These are phyloP conservation scores for Phytophthora tentaculata DNA, from an alignment of 352 stramenopile species.

Conservation along the genomic window DNA sequence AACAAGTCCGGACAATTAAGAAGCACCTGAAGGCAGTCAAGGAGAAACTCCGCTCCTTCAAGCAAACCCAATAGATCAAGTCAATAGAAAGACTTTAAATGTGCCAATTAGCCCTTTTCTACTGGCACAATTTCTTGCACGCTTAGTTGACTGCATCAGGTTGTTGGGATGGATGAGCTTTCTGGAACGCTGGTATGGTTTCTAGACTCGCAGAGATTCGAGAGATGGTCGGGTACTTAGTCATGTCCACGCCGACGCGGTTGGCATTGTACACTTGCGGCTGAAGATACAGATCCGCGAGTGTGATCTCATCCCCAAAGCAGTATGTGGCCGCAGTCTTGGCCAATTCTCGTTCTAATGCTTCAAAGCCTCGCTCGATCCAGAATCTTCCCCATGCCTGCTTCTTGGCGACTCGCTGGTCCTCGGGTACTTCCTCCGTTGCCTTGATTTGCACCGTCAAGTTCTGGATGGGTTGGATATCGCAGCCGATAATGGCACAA, in stretches of 20 bases:
- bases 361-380: slow-evolving; percentile 85
- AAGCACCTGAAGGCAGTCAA: slow-evolving; percentile 55
- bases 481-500: slow-evolving; percentile 90
- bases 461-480: slow-evolving; percentile 94
- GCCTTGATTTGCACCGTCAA: slow-evolving; percentile 68
- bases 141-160: slow-evolving; percentile 57
- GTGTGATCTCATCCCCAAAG: slow-evolving; percentile 79
- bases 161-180: slow-evolving; percentile 80
- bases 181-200: slow-evolving; percentile 82
- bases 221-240: slow-evolving; percentile 87
- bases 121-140: not conserved
- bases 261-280: slow-evolving; percentile 94
- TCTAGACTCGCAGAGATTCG: slow-evolving; percentile 74
- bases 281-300: slow-evolving; percentile 91
- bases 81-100: slow-evolving; percentile 18
- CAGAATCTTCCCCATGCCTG: slow-evolving; percentile 62
- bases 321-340: slow-evolving; percentile 70
- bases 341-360: slow-evolving; percentile 74
- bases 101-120: slow-evolving; percentile 9
- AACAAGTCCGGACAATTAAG: slow-evolving; percentile 56
- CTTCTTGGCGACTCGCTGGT: slow-evolving; percentile 56
- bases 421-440: slow-evolving; percentile 51
- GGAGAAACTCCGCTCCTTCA: slow-evolving; percentile 40
- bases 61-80: slow-evolving; percentile 29
- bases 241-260: slow-evolving; percentile 89